Percentiles rank a stretch among this genome's conserved stretches.
Evolutionary conservation across 192 early-diverging fungal species (phyloP).

Genomic region (Dissophora ornata): DNA sequence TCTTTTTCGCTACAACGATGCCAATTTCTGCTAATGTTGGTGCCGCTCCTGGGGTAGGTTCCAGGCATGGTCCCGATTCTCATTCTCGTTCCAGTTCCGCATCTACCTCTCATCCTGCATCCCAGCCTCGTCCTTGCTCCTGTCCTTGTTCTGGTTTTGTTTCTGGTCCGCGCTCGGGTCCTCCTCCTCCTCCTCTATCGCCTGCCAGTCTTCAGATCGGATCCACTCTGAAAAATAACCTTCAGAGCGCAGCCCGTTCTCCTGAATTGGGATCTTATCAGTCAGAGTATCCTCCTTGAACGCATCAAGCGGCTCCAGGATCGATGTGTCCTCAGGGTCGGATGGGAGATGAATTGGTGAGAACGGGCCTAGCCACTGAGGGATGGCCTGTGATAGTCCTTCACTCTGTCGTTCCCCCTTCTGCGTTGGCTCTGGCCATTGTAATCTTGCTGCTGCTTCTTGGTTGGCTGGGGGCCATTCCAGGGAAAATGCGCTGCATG

Average conservation of each 20-base stretch:
- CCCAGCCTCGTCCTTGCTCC: not conserved
- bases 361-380: not conserved
- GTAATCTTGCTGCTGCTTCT: not conserved
- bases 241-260: not conserved
- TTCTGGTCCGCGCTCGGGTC: not conserved
- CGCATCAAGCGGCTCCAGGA: not conserved
- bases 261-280: not conserved
- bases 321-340: constrained; percentile 2
- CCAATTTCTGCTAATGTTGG: not conserved
- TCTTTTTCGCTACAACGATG: not conserved
- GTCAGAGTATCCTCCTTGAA: not conserved
- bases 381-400: too few relatives aligned
- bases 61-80: too few relatives aligned
- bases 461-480: constrained; percentile 20
- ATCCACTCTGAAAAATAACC: constrained; percentile 2
- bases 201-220: constrained; percentile 11
- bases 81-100: too few relatives aligned
- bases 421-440: not conserved
- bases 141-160: not conserved
- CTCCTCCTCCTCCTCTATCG: not conserved
- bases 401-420: too few relatives aligned
- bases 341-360: not conserved
- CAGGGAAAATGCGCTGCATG: not conserved
- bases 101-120: too few relatives aligned
- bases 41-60: too few relatives aligned